Base-by-base conservation (phyloP, 2,329 filamentous ascomycete species). In the Macrophomina phaseolina region DNA sequence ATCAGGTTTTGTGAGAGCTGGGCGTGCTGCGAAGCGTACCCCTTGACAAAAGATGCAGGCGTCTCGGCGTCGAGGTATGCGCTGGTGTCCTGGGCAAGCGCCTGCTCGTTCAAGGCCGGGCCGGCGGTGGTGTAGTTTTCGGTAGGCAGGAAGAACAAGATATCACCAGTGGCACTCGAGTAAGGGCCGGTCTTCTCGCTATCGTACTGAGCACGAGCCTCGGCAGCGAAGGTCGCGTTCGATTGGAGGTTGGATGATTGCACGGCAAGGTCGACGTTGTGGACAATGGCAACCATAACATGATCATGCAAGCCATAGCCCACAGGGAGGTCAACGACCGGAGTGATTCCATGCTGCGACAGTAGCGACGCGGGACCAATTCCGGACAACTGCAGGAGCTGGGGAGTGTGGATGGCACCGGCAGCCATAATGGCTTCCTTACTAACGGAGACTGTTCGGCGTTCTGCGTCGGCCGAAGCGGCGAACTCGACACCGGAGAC, bases 321-420 rank as follows among this genome's bases (percentile, higher is more conserved):
- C 14, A 69, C 68, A 16, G 73, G 72, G 18, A 75, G 73, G 2
- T 67, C 69, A 23, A 73, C 70, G 38, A 74, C 71, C 49, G 68
- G 69, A 1, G 68, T 69, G 40, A 71, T 71, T 42, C 68, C 66
- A 18, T 52, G 66, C 42, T 70, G 48, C 9, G 68, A 64, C n/a
- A 75, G 71, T 8, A 73, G 36, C 30, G 63, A 30, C 30, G 68
- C 70, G 0, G 74, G 74, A 0, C 76, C 75, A 5, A 78, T 69
- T 0, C 75, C 75, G 23, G 72, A 74, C 14, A 74, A 68, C 53
- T 73, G 72, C 1, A 77, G 67, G 2, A 75, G 48, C 56, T 75
- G 73, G 14, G 73, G 73, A 0, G 72, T 72, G 52, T 73, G 72
- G 8, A 75, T 40, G 36, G 72, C 5, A 30, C 73, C 73, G 52